These are phyloP conservation scores for Sphaerulina populicola DNA, from an alignment of 2,329 filamentous ascomycete species.

Conservation along the genomic window DNA sequence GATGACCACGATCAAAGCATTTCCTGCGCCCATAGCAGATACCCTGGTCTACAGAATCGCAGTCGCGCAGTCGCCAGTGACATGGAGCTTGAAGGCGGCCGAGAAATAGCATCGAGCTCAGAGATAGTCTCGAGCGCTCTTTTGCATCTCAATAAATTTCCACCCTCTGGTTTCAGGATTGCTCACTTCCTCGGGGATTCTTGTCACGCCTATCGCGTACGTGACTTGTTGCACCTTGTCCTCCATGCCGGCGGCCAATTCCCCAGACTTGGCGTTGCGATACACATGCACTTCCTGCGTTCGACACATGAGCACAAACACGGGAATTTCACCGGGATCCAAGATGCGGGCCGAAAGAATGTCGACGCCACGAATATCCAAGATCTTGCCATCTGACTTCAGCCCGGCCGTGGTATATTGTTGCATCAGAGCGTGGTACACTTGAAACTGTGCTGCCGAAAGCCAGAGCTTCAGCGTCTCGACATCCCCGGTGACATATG, in stretches of 20 bases:
- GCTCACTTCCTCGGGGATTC: conserved; percentile 88
- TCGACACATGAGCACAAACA: conserved; percentile 93
- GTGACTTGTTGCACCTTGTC: conserved; percentile 97
- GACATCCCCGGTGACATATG: conserved; percentile 92
- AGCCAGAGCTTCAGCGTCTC: conserved; percentile 91
- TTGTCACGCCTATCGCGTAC: conserved; percentile 92
- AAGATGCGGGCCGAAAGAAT: conserved; percentile 72
- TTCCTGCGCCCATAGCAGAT: too few species aligned
- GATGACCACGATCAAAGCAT: too few species aligned
- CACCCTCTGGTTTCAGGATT: conserved; percentile 95
- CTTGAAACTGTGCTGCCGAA: conserved; percentile 88
- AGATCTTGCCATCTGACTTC: conserved; percentile 86
- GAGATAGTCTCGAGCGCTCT: conserved; percentile 87
- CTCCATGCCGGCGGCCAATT: conserved; percentile 94
- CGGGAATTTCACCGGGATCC: conserved; percentile 79
- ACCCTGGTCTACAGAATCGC: too few species aligned
- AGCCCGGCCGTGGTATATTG: conserved; percentile 91
- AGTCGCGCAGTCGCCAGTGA: too few species aligned
- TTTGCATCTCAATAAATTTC: conserved; percentile 97
- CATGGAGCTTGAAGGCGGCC: too few species aligned
- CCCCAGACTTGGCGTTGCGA: conserved; percentile 76
- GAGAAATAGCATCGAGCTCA: conserved; percentile 35
- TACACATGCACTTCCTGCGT: conserved; percentile 98
- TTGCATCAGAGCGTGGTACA: conserved; percentile 93
- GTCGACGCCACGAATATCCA: conserved; percentile 92